Base-by-base conservation (phyloP, 2,329 filamentous ascomycete species). In the Xylaria sp. region DNA sequence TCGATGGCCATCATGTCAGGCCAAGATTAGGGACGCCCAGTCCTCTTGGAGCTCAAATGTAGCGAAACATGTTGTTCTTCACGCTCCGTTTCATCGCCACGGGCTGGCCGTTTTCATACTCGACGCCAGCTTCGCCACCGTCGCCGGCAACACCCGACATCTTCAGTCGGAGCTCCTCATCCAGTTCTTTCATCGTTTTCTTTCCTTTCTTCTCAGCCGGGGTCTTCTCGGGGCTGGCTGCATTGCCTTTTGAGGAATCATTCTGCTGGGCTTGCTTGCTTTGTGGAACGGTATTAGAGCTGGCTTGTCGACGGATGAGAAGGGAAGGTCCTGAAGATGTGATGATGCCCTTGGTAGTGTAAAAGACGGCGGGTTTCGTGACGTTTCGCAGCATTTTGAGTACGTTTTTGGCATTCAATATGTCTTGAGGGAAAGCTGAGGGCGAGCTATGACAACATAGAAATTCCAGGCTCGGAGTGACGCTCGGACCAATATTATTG, bases 61-160 rank as follows among this genome's bases (percentile, higher is more conserved):
- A 34, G 11, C 29, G 29, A 34, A 34, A 34, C 29, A 34, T 34
- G 29, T 34, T 34, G 29, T 87, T 83, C 68, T 81, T 86, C 9
- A 92, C 89, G 34, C 86, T 81, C 45, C 88, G 77, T 72, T 91
- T 92, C 80, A 92, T 87, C 0, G 86, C 78, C 5, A 84, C 84
- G 0, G 89, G 84, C 68, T 87, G 81, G 0, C 90, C 90, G 62
- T 90, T 81, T 69, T 92, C 89, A 56, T 89, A 87, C 69, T 92
- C 89, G 4, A 92, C 74, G 1, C 89, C 90, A 2, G 87, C 78
- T 21, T 81, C 82, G 7, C 90, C 89, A 3, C 89, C 89, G 39
- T 87, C 88, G 0, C 89, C 89, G 0, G 87, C 79, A 24, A 87
- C 75, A 9, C 79, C 83, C 61, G 89, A 85, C 63, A 92, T 78